Conservation (phyloP, 805 yeast species). For the Candida insectalens region DNA sequence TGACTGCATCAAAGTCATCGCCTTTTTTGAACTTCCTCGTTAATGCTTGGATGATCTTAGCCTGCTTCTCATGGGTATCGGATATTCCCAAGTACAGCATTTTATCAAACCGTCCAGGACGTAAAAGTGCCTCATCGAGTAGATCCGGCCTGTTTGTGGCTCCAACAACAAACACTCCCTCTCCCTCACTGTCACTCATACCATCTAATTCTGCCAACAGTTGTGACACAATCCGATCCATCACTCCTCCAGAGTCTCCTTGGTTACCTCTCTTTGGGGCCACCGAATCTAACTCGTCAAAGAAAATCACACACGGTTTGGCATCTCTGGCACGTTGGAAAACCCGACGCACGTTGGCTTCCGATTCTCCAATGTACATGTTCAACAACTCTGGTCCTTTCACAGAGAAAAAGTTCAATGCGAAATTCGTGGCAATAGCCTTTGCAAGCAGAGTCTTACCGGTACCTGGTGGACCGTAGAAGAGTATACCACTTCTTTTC, state of each 20-base stretch:
- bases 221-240: slow-evolving; percentile 97
- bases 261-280: slow-evolving; percentile 98
- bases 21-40: slow-evolving; percentile 71
- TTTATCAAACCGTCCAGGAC: slow-evolving; percentile 95
- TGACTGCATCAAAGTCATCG: slow-evolving; percentile 45
- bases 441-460: slow-evolving; percentile 94
- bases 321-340: slow-evolving; percentile 95
- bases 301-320: slow-evolving; percentile 93
- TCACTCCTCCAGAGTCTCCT: slow-evolving; percentile 98
- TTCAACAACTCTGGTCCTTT: slow-evolving; percentile 95
- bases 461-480: slow-evolving; percentile 98
- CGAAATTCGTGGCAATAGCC: slow-evolving; percentile 93
- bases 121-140: slow-evolving; percentile 82
- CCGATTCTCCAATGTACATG: slow-evolving; percentile 98
- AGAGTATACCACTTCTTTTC: slow-evolving; percentile 86
- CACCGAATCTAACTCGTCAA: slow-evolving; percentile 95
- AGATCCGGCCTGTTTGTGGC: slow-evolving; percentile 97
- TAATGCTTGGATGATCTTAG: slow-evolving; percentile 75
- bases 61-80: slow-evolving; percentile 83
- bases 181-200: slow-evolving; percentile 73
- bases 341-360: slow-evolving; percentile 91
- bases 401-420: slow-evolving; percentile 89
- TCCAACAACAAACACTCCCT: slow-evolving; percentile 97
- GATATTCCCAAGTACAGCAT: slow-evolving; percentile 89
- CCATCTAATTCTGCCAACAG: slow-evolving; percentile 92